Evolutionary conservation across 148 eudicot genomes (phyloP), one percentile per base, ranked within the genome.

Genomic region (Diospyros lotus): DNA sequence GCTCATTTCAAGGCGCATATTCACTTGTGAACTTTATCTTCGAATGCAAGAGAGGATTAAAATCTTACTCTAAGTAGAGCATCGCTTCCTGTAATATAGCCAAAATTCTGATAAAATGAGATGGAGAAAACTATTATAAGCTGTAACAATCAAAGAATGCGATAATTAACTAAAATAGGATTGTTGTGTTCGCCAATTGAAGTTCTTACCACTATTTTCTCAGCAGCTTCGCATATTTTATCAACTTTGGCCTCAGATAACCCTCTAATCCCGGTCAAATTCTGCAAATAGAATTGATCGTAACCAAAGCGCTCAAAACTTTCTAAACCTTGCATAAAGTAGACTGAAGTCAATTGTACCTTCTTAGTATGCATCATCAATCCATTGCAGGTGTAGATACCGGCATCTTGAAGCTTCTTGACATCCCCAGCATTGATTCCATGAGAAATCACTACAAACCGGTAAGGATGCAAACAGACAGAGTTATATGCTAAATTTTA

Each of bases 181-280:
- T 45, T 9, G 67, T 53, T 51, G 6, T 9, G 67, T 53, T 51
- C 4, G 9, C 28, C 55, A 69, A 78, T 7, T 15, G 54, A 58
- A 62, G 14, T 58, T 74, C 92, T 81, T 43, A 95, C 97, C 90
- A 95, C 97, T 75, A 95, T 84, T 79, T 95, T 95, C 80, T 95
- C 99, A 66, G 89, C 99, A 71, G 97, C 97, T 86, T 95, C 99
- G 46, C 97, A 95, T 52, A 95, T 95, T 78, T 95, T 95, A 75
- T 93, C 97, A 44, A 95, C 99, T 83, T 95, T 95, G n/a, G 96
- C 99, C 84, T 95, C 99, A 73, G 97, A 93, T 75, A 95, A 78
- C 69, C 99, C 99, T 85, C 91, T 95, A 74, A 95, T 92, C 64
- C 97, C 99, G 11, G 99, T 92, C 77, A 95, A 75, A 78, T 54